Evolutionary conservation across 2,329 filamentous ascomycete genomes (phyloP), one percentile per base, ranked within the genome.

Genomic region (Penicillium italicum): DNA sequence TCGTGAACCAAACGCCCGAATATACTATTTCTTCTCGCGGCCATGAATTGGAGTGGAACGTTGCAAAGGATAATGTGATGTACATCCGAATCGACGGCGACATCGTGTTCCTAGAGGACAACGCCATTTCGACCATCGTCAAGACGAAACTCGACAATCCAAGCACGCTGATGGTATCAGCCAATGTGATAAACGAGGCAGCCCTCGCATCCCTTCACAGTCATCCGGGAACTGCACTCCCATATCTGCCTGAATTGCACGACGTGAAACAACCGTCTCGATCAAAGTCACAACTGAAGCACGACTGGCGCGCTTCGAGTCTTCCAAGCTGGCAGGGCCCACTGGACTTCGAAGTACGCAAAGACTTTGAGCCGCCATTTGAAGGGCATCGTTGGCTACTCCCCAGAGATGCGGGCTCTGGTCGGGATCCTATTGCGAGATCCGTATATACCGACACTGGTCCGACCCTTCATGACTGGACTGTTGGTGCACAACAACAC

Each of bases 111-210:
- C 60, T 78, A 12, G 74, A 76, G 53, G 73, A 77, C 45, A 69
- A 74, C 50, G 74, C 78, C 24, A 81, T 85, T 46, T 76, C 80
- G 2, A 78, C 80, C 3, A 73, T 85, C 7, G 75, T 83, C 28
- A 79, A 80, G 58, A 81, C 79, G 20, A 80, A 79, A 58, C 66
- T 81, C 46, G 72, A 77, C 4, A 75, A 83, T 31, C 79, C 81
- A 8, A 76, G 82, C 37, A 76, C 76, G 26, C 77, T 77, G 58
- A 70, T 79, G 43, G 78, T 84, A 14, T 81, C 80, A 2, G 81
- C 81, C 47, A 84, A 85, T 58, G 74, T 85, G 22, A 72, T 84
- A 59, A 85, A 85, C 57, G 79, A 82, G 46, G 81, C 80, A 14
- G 74, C 80, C 11, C 77, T 83, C 31, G 76, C 77, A 46, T 78